A percentile compares a stretch with the other conserved stretches of the same genome.
Evolutionary conservation across 2,329 filamentous ascomycete species (phyloP).

Genomic region (Diaporthe sp.): DNA sequence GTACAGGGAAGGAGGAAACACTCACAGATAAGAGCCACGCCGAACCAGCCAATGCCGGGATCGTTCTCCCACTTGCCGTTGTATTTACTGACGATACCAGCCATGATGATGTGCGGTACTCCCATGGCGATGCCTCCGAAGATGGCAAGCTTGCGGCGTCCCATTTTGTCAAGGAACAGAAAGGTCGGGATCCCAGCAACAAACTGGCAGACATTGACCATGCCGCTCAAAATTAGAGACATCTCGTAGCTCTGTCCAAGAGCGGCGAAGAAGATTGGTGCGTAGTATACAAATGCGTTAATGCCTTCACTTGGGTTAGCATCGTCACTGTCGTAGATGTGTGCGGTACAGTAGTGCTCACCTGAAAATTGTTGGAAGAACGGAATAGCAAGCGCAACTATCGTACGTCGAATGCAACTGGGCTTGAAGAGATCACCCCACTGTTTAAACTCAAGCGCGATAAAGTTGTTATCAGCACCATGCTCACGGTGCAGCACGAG

Average conservation of each 20-base stretch:
- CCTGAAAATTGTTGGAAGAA: conserved; percentile 60
- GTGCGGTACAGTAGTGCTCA: not conserved
- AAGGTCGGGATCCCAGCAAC: conserved; percentile 48
- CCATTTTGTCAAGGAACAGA: conserved; percentile 50
- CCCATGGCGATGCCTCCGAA: conserved; percentile 48
- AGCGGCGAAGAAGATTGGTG: conserved; percentile 46
- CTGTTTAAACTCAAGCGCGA: conserved; percentile 58
- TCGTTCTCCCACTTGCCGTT: conserved; percentile 14
- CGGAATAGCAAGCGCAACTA: conserved; percentile 55
- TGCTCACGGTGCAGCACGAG: conserved; percentile 54
- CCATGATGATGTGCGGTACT: conserved; percentile 39
- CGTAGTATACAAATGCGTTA: conserved; percentile 47
- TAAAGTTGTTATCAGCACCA: conserved; percentile 47
- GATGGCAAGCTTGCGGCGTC: conserved; percentile 48
- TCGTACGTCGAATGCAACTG: conserved; percentile 58
- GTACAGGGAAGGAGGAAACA: not conserved
- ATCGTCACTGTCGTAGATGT: not conserved
- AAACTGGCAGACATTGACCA: conserved; percentile 53
- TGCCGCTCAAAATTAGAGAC: conserved; percentile 50
- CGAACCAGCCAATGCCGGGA: conserved; percentile 22
- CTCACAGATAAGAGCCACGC: conserved; percentile 29
- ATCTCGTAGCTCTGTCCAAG: conserved; percentile 48
- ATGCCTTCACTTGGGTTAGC: conserved; percentile 39
- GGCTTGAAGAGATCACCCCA: conserved; percentile 63
- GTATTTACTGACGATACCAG: conserved; percentile 14